phyloP scores from a whole-genome alignment of 1,139 yeast genomes.

The Schwanniomyces etchellsii region DNA sequence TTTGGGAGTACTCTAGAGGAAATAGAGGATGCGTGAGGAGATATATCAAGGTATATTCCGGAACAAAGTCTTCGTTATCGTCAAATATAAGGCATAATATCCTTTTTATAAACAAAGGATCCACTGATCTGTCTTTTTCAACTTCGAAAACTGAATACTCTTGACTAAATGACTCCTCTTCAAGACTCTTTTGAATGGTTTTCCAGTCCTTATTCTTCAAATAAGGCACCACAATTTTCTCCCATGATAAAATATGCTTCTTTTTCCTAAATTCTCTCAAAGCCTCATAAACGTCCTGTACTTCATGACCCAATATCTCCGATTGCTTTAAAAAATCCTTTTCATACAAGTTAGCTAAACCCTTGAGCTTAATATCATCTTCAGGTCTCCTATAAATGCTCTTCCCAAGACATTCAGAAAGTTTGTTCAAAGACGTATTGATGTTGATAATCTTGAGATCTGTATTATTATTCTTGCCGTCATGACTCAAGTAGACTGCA shows the following conservation, averaged over 20 bases:
- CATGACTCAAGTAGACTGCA: conserved; percentile 38
- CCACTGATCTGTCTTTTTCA: conserved; percentile 65
- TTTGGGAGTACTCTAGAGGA: conserved; percentile 55
- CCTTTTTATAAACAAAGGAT: conserved; percentile 48
- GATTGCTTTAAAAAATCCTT: conserved; percentile 17
- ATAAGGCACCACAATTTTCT: conserved; percentile 27
- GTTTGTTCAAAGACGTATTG: conserved; percentile 64
- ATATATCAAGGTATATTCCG: conserved; percentile 63
- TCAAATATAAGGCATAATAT: conserved; percentile 39
- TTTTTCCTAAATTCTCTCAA: conserved; percentile 15
- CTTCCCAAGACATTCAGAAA: conserved; percentile 70
- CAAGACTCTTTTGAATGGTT: conserved; percentile 14
- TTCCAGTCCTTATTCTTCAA: conserved; percentile 26
- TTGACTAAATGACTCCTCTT: conserved; percentile 9
- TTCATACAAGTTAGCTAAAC: conserved; percentile 24
- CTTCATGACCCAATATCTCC: conserved; percentile 14
- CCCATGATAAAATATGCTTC: conserved; percentile 23
- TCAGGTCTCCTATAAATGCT: conserved; percentile 28
- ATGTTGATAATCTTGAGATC: conserved; percentile 45
- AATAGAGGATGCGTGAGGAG: conserved; percentile 82
- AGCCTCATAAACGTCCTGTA: conserved; percentile 17
- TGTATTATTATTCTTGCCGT: conserved; percentile 38
- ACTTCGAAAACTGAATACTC: conserved; percentile 48
- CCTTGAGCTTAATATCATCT: conserved; percentile 14
- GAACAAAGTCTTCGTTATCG: conserved; percentile 28